A percentile compares a stretch with the other conserved stretches of the same genome.
Evolutionary conservation across 495 filamentous ascomycete species (phyloP).

Genomic region (Friedmanniomyces simplex): DNA sequence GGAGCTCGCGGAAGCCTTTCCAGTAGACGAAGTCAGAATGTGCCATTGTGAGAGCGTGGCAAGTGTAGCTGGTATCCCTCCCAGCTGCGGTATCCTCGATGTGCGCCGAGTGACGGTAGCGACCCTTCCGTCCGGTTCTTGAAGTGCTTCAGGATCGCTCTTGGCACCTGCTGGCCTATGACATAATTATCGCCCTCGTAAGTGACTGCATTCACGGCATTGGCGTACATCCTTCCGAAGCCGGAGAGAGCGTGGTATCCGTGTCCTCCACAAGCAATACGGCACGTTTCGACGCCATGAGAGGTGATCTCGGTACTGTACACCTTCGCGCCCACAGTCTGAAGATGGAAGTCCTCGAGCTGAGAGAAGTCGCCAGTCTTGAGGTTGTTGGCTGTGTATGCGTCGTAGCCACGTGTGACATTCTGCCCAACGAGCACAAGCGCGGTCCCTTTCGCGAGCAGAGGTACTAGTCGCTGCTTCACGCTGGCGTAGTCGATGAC

Average conservation of each 20-base stretch:
- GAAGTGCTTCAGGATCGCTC: slow-evolving; percentile 14
- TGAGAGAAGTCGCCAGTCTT: slow-evolving; percentile 13
- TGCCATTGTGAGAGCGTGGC: slow-evolving; percentile 15
- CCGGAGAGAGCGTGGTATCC: slow-evolving; percentile 12
- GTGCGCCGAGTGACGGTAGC: slow-evolving; percentile 5
- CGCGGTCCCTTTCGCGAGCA: slow-evolving; percentile 10
- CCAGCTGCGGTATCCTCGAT: slow-evolving; percentile 11
- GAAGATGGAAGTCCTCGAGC: slow-evolving; percentile 15
- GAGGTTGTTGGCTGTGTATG: slow-evolving; percentile 4
- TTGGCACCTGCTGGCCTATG: slow-evolving; percentile 9
- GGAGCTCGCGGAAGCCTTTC: slow-evolving; percentile 13
- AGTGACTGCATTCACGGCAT: slow-evolving; percentile 10
- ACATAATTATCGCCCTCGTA: slow-evolving; percentile 18
- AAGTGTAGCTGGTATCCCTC: slow-evolving; percentile 13
- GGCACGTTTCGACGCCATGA: slow-evolving; percentile 10
- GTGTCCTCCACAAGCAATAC: slow-evolving; percentile 12
- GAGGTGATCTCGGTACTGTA: slow-evolving; percentile 13
- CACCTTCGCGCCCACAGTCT: slow-evolving; percentile 14
- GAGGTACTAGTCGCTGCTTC: slow-evolving; percentile 7
- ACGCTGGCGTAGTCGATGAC: slow-evolving; percentile 18
- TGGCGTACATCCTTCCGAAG: slow-evolving; percentile 15
- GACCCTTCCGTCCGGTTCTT: not conserved
- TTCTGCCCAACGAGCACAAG: slow-evolving; percentile 11
- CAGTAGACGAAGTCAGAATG: slow-evolving; percentile 16
- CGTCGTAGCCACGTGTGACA: slow-evolving; percentile 11